Evolutionary conservation across 1,284 basidiomycete species (phyloP).

Genomic region (Rhodotorula sp.): DNA sequence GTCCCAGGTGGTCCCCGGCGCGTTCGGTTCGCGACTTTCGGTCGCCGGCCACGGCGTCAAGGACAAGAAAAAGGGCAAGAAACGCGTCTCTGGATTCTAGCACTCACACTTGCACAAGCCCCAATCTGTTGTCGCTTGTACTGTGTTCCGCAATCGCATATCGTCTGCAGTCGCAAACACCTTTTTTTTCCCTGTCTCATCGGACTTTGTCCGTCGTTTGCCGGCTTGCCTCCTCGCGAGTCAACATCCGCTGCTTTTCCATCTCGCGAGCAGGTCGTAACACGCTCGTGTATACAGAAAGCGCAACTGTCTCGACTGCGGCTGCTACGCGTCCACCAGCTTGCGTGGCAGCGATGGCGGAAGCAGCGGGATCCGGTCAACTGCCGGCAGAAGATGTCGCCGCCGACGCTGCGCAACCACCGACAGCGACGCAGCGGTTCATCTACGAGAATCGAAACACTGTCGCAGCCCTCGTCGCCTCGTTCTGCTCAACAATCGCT

Average conservation of each 20-base stretch:
- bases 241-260: not conserved
- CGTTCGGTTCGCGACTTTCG: constrained; percentile 62
- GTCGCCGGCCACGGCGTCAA: constrained; percentile 13
- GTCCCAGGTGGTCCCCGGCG: constrained; percentile 67
- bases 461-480: constrained; percentile 51
- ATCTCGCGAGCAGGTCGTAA: not conserved
- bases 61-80: constrained; percentile 60
- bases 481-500: constrained; percentile 51
- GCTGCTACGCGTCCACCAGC: not conserved
- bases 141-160: not conserved
- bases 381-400: not conserved
- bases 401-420: not conserved
- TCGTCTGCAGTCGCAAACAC: not conserved
- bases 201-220: not conserved
- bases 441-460: constrained; percentile 30
- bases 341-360: not conserved
- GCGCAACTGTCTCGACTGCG: not conserved
- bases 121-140: not conserved
- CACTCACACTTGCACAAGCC: too few relatives aligned
- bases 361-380: not conserved
- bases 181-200: too few relatives aligned
- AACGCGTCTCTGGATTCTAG: constrained; percentile 70
- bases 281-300: too few relatives aligned
- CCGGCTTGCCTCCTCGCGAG: not conserved
- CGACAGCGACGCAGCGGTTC: not conserved